These are phyloP conservation scores for Neurospora cerealis DNA, from an alignment of 495 filamentous ascomycete species.

Conservation along the genomic window DNA sequence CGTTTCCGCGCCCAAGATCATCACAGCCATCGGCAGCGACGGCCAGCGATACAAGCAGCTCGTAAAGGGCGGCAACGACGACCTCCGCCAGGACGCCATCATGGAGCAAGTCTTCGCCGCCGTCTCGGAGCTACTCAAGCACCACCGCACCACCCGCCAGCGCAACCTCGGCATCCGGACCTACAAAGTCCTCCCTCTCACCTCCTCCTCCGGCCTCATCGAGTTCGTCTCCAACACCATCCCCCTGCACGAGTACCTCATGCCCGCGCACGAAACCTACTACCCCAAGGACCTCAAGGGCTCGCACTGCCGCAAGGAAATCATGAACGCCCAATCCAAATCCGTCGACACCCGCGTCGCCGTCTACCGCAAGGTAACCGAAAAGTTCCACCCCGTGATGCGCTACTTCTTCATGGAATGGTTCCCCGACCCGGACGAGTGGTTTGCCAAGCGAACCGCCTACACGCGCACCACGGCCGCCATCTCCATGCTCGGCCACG, in stretches of 20 bases:
- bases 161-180: slow-evolving; percentile 82
- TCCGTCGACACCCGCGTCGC: slow-evolving; percentile 60
- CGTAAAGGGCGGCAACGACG: slow-evolving; percentile 89
- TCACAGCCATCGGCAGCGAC: slow-evolving; percentile 66
- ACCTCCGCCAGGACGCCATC: slow-evolving; percentile 96
- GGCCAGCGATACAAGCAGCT: slow-evolving; percentile 77
- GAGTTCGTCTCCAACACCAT: slow-evolving; percentile 93
- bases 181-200: slow-evolving; percentile 91
- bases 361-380: slow-evolving; percentile 61
- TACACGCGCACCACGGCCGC: slow-evolving; percentile 91
- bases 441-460: slow-evolving; percentile 77
- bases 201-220: slow-evolving; percentile 76
- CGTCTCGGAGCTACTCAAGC: slow-evolving; percentile 79
- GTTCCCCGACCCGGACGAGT: slow-evolving; percentile 89
- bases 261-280: slow-evolving; percentile 82
- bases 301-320: slow-evolving; percentile 62
- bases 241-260: slow-evolving; percentile 78
- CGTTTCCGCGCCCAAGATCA: slow-evolving; percentile 83
- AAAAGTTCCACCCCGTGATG: slow-evolving; percentile 87
- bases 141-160: slow-evolving; percentile 75
- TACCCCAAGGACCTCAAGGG: slow-evolving; percentile 76
- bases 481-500: slow-evolving; percentile 88
- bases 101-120: slow-evolving; percentile 99
- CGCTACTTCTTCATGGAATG: slow-evolving; percentile 94
- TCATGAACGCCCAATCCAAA: slow-evolving; percentile 58